Conservation (phyloP, 345 rosid genomes). For the Populus euphratica region DNA sequence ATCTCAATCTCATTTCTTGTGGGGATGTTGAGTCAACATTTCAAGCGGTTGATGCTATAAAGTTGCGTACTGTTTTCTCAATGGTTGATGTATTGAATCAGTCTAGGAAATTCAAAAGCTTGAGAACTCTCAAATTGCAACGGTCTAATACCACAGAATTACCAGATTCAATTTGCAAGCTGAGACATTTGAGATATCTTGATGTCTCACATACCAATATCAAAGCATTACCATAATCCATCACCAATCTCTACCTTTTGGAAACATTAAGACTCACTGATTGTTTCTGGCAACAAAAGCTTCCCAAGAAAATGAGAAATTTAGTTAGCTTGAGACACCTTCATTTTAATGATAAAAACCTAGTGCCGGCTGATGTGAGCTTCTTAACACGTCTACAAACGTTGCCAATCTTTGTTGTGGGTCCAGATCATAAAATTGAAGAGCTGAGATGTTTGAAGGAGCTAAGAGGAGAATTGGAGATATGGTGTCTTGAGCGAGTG, state of each 20-base stretch:
- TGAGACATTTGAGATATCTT: conserved; percentile 26
- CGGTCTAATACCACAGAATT: neutral
- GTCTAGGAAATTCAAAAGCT: neutral
- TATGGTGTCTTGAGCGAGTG: too few species aligned
- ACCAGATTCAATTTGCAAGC: conserved; percentile 8
- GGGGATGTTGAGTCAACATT: too few species aligned
- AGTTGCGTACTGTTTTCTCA: neutral
- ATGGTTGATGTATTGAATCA: neutral
- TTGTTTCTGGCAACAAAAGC: neutral
- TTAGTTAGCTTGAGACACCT: conserved; percentile 1
- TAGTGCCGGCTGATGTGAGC: neutral
- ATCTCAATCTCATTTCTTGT: neutral
- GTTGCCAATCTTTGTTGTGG: conserved; percentile 1
- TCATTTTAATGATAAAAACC: too few species aligned
- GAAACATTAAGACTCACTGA: conserved; percentile 8
- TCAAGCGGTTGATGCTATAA: neutral
- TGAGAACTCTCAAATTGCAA: neutral
- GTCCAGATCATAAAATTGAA: neutral
- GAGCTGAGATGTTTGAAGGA: conserved; percentile 6
- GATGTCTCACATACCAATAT: conserved; percentile 10
- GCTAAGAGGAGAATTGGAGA: too few species aligned
- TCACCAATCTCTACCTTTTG: conserved; percentile 11
- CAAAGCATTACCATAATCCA: neutral
- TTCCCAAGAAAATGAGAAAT: neutral
- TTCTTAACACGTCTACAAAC: neutral